Base-by-base conservation (phyloP, 1,139 yeast species). In the Protomyces gravidus region DNA sequence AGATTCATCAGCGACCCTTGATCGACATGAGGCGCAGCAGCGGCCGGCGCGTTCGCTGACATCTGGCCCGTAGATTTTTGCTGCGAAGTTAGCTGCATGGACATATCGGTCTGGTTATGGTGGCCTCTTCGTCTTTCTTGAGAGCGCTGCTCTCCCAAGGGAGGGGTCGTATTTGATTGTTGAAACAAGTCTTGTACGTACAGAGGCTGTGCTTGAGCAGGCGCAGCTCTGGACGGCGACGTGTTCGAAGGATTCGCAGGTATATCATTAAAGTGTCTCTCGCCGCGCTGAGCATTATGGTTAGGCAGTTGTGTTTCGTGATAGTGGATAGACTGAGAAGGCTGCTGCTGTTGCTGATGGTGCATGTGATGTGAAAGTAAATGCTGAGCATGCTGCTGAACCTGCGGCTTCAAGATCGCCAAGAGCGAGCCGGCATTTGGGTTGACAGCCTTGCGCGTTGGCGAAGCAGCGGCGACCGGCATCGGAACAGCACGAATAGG, bases 401-500 rank as follows among this genome's bases (percentile, higher is more conserved):
- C 26, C 13, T 46, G 32, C 25, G 39, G 50, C 39, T 46, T 53
- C 39, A 53, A 23, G 17, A 53, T 32, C 40, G 58, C 58, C 19
- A 53, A 27, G 11, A 53, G 30, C 11, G 58, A 45, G 21, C 28
- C 36, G 11, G 58, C 58, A 36, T 53, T 45, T 13, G 58, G 58
- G 36, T 53, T 53, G 21, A 6, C n/a, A 17, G 36, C 36, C 23
- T 30, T 30, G 15, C 36, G 47, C 13, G 58, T 30, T 5, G 51
- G 27, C 25, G 50, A 46, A 25, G 30, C 13, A 21, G 47, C 19
- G 1, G 27, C 42, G 23, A 36, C 19, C 19, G 42, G 42, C 42
- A 36, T 36, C 4, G 42, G 42, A 15, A 36, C 42, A 6, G 42
- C 42, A n/a, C 42, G 42, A 11, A 36, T 23, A 15, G 42, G 42